Percentiles rank a stretch among this genome's conserved stretches.
Conservation (phyloP, 345 rosid species). For the Citrus australasica region DNA sequence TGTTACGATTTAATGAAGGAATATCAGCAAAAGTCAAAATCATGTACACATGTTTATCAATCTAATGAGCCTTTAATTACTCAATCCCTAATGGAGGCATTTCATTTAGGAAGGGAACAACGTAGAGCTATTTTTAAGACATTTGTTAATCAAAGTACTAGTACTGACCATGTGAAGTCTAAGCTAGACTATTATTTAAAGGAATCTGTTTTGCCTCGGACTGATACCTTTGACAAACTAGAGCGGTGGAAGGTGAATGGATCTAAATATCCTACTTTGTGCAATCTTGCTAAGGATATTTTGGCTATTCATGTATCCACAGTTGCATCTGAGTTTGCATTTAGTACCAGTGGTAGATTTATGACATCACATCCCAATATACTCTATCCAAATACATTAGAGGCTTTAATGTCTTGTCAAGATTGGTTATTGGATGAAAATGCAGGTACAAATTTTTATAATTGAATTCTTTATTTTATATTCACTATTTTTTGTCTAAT, state of each 20-base stretch:
- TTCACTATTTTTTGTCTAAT: neutral
- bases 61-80: neutral
- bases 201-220: neutral
- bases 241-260: neutral
- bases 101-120: neutral
- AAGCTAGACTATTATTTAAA: neutral
- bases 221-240: neutral
- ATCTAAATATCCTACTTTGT: neutral
- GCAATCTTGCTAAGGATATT: neutral
- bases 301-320: neutral
- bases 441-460: too few species aligned
- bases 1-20: neutral
- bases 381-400: neutral
- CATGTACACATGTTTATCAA: neutral
- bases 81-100: neutral
- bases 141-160: neutral
- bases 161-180: neutral
- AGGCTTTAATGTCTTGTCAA: too few species aligned
- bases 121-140: neutral
- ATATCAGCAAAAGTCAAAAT: neutral
- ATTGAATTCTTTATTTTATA: neutral
- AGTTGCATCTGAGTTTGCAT: neutral
- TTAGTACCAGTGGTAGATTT: neutral
- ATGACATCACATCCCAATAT: neutral
- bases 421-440: too few species aligned